These are phyloP conservation scores for Gyrodon lividus DNA, from an alignment of 768 basidiomycete genomes.

Conservation along the genomic window DNA sequence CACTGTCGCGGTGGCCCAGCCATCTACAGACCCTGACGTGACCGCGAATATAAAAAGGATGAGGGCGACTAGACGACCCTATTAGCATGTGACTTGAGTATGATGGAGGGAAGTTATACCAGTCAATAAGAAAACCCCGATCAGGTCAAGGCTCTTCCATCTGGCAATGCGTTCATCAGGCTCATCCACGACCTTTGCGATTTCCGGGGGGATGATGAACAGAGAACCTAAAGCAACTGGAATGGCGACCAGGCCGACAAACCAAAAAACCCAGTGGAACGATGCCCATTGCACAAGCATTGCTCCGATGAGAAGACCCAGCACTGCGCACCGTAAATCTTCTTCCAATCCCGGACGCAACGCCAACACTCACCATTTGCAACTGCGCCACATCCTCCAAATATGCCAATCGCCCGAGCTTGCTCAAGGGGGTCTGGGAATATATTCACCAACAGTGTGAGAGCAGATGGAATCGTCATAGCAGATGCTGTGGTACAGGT, in stretches of 20 bases:
- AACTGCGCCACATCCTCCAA: conserved; percentile 46
- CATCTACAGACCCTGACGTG: conserved; percentile 42
- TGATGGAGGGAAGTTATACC: conserved; percentile 21
- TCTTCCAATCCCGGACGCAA: background rate
- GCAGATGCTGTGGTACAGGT: conserved; percentile 39
- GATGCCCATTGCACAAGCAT: conserved; percentile 39
- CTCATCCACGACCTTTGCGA: conserved; percentile 1
- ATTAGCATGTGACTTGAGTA: background rate
- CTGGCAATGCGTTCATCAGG: conserved; percentile 5
- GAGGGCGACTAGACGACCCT: conserved; percentile 22
- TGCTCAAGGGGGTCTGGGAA: conserved; percentile 49
- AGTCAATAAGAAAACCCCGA: conserved; percentile 40
- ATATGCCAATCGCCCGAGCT: conserved; percentile 45
- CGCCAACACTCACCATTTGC: conserved; percentile 37
- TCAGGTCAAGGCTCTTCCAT: conserved; percentile 36
- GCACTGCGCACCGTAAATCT: conserved; percentile 14
- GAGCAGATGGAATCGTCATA: conserved; percentile 50
- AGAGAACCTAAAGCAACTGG: conserved; percentile 32
- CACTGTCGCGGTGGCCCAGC: conserved; percentile 46
- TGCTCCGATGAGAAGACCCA: conserved; percentile 45
- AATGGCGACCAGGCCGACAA: conserved; percentile 39
- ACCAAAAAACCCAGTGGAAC: conserved; percentile 54
- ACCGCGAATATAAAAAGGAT: conserved; percentile 38
- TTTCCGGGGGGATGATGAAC: conserved; percentile 34
- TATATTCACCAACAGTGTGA: conserved; percentile 48